A percentile compares a stretch with the other conserved stretches of the same genome.
Evolutionary conservation across 768 basidiomycete genomes (phyloP).

Genomic region (Dentipellis sp.): DNA sequence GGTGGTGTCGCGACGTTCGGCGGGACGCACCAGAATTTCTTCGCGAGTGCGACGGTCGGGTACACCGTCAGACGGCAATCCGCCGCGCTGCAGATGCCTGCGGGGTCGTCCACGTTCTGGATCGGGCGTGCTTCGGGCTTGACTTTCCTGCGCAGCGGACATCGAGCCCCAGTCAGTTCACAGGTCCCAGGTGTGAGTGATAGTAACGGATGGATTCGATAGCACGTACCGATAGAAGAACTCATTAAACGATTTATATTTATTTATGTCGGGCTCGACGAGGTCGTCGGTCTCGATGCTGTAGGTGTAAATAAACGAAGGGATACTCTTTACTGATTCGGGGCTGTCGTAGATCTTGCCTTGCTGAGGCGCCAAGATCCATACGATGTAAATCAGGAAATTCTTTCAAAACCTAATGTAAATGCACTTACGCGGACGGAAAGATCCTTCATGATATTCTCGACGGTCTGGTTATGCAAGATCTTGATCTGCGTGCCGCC

Average conservation of each 20-base stretch:
- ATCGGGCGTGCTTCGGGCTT: constrained; percentile 53
- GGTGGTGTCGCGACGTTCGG: not conserved
- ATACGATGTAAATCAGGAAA: not conserved
- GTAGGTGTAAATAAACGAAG: constrained; percentile 49
- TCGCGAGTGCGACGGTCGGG: constrained; percentile 44
- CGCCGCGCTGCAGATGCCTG: constrained; percentile 53
- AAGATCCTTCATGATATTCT: constrained; percentile 42
- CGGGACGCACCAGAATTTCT: constrained; percentile 51
- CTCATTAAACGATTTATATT: constrained; percentile 31
- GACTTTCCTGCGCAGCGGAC: constrained; percentile 33
- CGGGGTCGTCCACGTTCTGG: constrained; percentile 39
- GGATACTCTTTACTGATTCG: constrained; percentile 41
- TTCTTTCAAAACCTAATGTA: not conserved
- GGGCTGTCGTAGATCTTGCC: constrained; percentile 47
- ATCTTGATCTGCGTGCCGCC: constrained; percentile 41
- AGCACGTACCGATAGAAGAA: not conserved
- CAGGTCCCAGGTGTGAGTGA: no score
- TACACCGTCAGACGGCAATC: constrained; percentile 73
- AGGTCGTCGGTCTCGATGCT: constrained; percentile 49
- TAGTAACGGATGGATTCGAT: no score
- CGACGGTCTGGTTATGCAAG: constrained; percentile 38
- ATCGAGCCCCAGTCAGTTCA: no score
- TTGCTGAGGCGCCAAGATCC: constrained; percentile 25
- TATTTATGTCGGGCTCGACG: constrained; percentile 46
- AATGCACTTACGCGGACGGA: constrained; percentile 35